These are phyloP conservation scores for Sugiyamaella chiloensis DNA, from an alignment of 805 yeast species.

Conservation along the genomic window DNA sequence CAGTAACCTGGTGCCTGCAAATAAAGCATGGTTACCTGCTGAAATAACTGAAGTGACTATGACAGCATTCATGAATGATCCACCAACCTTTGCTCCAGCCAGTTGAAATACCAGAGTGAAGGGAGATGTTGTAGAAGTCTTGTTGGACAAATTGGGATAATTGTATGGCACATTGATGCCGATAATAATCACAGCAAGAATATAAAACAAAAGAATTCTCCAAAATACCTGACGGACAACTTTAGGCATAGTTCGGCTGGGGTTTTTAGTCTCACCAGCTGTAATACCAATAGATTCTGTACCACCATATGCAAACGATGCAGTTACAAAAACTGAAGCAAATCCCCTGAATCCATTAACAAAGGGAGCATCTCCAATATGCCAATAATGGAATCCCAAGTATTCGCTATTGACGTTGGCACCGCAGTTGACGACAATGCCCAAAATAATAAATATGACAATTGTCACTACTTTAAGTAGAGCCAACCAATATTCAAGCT, in stretches of 20 bases:
- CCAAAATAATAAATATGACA: slow-evolving; percentile 57
- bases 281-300: slow-evolving; percentile 56
- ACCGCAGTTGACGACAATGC: slow-evolving; percentile 57
- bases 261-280: slow-evolving; percentile 62
- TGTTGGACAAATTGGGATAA: slow-evolving; percentile 42
- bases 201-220: slow-evolving; percentile 51
- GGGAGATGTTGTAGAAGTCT: slow-evolving; percentile 45
- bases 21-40: slow-evolving; percentile 64
- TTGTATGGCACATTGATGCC: slow-evolving; percentile 60
- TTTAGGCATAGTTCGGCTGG: slow-evolving; percentile 53
- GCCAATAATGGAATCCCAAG: slow-evolving; percentile 57
- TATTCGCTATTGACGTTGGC: slow-evolving; percentile 47
- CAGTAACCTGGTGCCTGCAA: slow-evolving; percentile 61
- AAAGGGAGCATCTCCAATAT: slow-evolving; percentile 45
- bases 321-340: slow-evolving; percentile 55
- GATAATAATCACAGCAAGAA: slow-evolving; percentile 52
- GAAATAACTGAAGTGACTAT: slow-evolving; percentile 59
- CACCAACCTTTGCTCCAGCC: slow-evolving; percentile 44
- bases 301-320: slow-evolving; percentile 57
- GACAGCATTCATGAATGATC: slow-evolving; percentile 56
- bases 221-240: slow-evolving; percentile 56
- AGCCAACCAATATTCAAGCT: slow-evolving; percentile 68
- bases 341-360: slow-evolving; percentile 38
- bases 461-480: slow-evolving; percentile 62
- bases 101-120: slow-evolving; percentile 42